phyloP scores from a whole-genome alignment of 768 basidiomycete species.

The Rhodotorula diobovata region DNA sequence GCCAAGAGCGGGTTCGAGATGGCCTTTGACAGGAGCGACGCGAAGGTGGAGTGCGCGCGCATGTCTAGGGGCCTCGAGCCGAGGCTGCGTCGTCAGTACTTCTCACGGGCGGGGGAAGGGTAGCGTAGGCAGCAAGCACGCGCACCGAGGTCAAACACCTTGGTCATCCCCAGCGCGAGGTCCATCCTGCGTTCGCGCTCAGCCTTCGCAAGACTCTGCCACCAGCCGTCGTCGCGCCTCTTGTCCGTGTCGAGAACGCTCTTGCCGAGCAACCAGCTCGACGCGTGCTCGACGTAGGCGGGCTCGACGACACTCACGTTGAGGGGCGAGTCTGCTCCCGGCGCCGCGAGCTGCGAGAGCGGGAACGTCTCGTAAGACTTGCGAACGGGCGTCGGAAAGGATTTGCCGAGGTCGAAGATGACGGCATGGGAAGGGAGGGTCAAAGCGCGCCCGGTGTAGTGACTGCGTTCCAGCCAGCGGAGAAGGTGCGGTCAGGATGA shows the following conservation, averaged over 20 bases:
- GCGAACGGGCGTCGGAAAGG: not conserved
- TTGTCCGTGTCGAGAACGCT: not conserved
- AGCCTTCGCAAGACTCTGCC: not conserved
- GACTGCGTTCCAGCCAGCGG: not conserved
- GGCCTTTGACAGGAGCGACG: not conserved
- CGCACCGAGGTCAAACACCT: not conserved
- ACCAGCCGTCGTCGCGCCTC: not conserved
- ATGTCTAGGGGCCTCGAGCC: not conserved
- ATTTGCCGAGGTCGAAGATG: not conserved
- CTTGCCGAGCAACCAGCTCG: not conserved
- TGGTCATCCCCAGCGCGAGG: not conserved
- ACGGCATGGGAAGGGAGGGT: not conserved
- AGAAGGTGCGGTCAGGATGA: not conserved
- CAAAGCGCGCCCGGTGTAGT: conserved; percentile 17
- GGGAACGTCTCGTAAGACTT: conserved; percentile 2
- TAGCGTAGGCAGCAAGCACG: not conserved
- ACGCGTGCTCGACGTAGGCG: not conserved
- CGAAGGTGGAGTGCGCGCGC: not conserved
- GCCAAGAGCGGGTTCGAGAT: not conserved
- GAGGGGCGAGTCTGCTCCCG: not conserved
- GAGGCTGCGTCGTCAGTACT: too few relatives aligned
- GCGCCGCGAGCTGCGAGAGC: not conserved
- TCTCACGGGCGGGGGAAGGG: too few relatives aligned
- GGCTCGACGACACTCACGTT: conserved; percentile 15
- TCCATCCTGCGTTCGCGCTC: not conserved